Conservation (phyloP, 2,329 filamentous ascomycete genomes). For the Pseudocercospora pini-densiflorae region DNA sequence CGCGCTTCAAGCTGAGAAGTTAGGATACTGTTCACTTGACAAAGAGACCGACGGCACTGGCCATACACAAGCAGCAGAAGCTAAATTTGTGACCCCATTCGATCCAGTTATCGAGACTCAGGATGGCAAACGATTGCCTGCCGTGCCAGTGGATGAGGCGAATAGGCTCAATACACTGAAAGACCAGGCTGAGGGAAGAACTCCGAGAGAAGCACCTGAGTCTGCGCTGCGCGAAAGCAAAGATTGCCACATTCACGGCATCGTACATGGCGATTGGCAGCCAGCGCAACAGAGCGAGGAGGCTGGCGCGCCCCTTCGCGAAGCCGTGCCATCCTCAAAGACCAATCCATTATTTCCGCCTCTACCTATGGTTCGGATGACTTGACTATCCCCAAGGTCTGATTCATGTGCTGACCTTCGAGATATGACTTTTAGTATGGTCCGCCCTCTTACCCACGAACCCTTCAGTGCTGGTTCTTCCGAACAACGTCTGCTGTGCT, state of each 20-base stretch:
- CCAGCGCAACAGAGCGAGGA: conserved; percentile 50
- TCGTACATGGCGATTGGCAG: conserved; percentile 29
- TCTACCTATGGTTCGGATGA: conserved; percentile 60
- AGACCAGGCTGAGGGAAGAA: conserved; percentile 52
- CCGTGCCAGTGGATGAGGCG: conserved; percentile 72
- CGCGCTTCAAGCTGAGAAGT: conserved; percentile 60
- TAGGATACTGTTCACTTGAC: conserved; percentile 46
- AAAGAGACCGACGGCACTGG: conserved; percentile 49
- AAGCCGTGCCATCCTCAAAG: conserved; percentile 63
- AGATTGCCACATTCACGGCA: conserved; percentile 49
- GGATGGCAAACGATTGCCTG: conserved; percentile 68
- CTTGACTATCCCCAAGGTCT: background rate
- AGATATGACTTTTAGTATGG: conserved; percentile 60
- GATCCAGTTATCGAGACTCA: conserved; percentile 73
- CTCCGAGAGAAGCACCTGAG: conserved; percentile 38
- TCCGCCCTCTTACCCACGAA: conserved; percentile 68
- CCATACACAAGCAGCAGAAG: conserved; percentile 63
- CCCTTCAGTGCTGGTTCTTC: conserved; percentile 69
- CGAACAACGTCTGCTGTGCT: conserved; percentile 72
- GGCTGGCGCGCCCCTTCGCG: conserved; percentile 45
- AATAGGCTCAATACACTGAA: conserved; percentile 69
- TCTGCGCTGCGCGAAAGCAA: conserved; percentile 46
- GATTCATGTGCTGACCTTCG: background rate
- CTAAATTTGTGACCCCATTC: conserved; percentile 66
- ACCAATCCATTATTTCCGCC: conserved; percentile 86